phyloP scores from a whole-genome alignment of 1,284 basidiomycete genomes.

The Malassezia caprae region DNA sequence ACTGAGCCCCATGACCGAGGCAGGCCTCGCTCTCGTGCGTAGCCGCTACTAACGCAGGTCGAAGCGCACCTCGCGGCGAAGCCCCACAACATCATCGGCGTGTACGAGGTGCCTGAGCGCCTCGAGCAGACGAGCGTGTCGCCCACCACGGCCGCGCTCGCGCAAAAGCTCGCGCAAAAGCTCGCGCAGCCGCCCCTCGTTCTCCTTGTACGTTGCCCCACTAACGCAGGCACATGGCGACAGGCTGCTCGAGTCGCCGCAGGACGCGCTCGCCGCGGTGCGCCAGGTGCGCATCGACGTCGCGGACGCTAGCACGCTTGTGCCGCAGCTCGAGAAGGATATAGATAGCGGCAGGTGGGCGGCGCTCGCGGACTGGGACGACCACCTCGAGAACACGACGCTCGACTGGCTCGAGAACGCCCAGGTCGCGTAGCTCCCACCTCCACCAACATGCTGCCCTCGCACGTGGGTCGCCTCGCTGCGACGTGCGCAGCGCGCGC shows the following conservation, averaged over 20 bases:
- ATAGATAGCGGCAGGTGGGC: constrained; percentile 3
- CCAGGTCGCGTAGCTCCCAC: background rate
- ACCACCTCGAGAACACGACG: constrained; percentile 14
- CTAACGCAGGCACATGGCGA: constrained; percentile 5
- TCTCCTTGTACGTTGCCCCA: constrained; percentile 2
- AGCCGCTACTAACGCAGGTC: background rate
- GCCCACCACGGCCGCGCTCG: constrained; percentile 8
- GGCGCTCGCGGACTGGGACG: constrained; percentile 14
- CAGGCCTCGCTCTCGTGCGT: constrained; percentile 19
- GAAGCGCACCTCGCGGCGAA: constrained; percentile 1
- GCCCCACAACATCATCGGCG: constrained; percentile 2
- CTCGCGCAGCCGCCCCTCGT: background rate
- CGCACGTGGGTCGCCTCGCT: background rate
- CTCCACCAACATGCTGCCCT: background rate
- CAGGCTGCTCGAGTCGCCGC: background rate
- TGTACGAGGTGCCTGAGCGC: constrained; percentile 18
- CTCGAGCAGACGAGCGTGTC: constrained; percentile 2
- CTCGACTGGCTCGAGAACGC: constrained; percentile 13
- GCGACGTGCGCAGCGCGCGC: constrained; percentile 2
- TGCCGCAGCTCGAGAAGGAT: background rate
- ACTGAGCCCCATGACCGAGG: constrained; percentile 19
- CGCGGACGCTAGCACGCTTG: background rate
- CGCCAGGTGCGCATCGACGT: background rate
- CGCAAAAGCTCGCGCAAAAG: constrained; percentile 4
- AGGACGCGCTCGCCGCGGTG: background rate